These are phyloP conservation scores for Colletotrichum truncatum DNA, from an alignment of 2,329 filamentous ascomycete genomes.

Conservation along the genomic window DNA sequence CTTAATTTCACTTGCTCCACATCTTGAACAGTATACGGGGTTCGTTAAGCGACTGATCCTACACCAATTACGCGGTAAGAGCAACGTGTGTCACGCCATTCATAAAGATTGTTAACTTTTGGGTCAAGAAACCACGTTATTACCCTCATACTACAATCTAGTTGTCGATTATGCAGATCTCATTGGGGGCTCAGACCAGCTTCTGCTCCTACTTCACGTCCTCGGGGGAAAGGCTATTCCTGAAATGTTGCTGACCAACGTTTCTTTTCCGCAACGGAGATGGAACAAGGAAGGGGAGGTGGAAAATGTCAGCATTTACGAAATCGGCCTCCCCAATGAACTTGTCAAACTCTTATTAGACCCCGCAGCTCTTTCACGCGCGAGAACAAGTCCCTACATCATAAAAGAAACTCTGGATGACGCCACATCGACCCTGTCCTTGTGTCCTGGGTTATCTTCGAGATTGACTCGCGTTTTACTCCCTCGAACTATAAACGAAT, in stretches of 20 bases:
- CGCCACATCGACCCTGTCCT: slow-evolving; percentile 31
- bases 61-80: slow-evolving; percentile 14
- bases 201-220: slow-evolving; percentile 36
- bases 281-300: slow-evolving; percentile 40
- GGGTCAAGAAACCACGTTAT: background rate
- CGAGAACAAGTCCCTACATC: slow-evolving; percentile 26
- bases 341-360: slow-evolving; percentile 32
- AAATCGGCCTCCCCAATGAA: slow-evolving; percentile 36
- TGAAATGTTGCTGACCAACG: slow-evolving; percentile 33
- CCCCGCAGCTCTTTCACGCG: slow-evolving; percentile 18
- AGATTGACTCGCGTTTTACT: background rate
- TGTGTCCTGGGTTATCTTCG: slow-evolving; percentile 24
- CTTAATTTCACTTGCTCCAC: slow-evolving; percentile 32
- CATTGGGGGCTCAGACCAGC: slow-evolving; percentile 35
- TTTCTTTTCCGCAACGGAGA: slow-evolving; percentile 32
- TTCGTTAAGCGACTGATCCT: slow-evolving; percentile 37
- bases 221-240: slow-evolving; percentile 35
- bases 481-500: slow-evolving; percentile 31
- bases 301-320: slow-evolving; percentile 29
- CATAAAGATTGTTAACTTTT: no score
- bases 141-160: slow-evolving; percentile 35
- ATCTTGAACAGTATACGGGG: slow-evolving; percentile 25
- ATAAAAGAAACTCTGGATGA: slow-evolving; percentile 32
- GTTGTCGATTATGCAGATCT: slow-evolving; percentile 37
- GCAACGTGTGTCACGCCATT: no score